Percentiles rank a stretch among this genome's conserved stretches.
Evolutionary conservation across 352 stramenopile species (phyloP).

Genomic region (Peronospora belbahrii): DNA sequence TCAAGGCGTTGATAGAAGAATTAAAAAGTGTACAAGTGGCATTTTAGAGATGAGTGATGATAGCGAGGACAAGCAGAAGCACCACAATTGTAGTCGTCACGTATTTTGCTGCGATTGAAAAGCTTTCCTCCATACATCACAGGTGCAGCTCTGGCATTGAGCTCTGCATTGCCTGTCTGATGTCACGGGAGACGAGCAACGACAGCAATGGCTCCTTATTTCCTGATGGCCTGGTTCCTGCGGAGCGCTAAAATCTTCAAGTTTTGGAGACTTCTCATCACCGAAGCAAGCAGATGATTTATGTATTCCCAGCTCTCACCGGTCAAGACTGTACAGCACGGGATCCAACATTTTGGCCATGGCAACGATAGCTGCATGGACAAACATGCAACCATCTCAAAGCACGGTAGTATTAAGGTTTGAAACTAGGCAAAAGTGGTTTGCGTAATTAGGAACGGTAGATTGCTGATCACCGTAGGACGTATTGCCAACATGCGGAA

Average conservation of each 20-base stretch:
- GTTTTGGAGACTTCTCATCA: conserved; percentile 27
- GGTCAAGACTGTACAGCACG: conserved; percentile 46
- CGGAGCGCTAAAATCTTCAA: conserved; percentile 20
- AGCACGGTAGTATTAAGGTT: too few species aligned
- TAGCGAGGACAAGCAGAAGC: conserved; percentile 33
- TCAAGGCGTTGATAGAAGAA: conserved; percentile 30
- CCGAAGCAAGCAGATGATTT: conserved; percentile 15
- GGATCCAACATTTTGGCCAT: conserved; percentile 52
- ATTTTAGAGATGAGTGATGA: conserved; percentile 35
- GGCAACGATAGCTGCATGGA: conserved; percentile 59
- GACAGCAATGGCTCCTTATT: conserved; percentile 10
- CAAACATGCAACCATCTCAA: too few species aligned
- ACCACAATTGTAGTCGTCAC: conserved; percentile 33
- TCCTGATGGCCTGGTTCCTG: conserved; percentile 5
- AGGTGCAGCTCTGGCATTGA: conserved; percentile 19
- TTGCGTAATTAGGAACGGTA: too few species aligned
- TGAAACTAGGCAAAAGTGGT: too few species aligned
- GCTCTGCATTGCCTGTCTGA: conserved; percentile 26
- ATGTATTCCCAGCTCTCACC: conserved; percentile 44
- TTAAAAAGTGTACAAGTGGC: conserved; percentile 53
- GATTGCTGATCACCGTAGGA: too few species aligned
- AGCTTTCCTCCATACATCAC: too few species aligned
- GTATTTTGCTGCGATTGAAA: conserved; percentile 30
- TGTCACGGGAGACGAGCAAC: conserved; percentile 16
- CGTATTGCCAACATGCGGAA: too few species aligned